phyloP scores from a whole-genome alignment of 2,329 filamentous ascomycete genomes.

The Malbranchea cinnamomea region DNA sequence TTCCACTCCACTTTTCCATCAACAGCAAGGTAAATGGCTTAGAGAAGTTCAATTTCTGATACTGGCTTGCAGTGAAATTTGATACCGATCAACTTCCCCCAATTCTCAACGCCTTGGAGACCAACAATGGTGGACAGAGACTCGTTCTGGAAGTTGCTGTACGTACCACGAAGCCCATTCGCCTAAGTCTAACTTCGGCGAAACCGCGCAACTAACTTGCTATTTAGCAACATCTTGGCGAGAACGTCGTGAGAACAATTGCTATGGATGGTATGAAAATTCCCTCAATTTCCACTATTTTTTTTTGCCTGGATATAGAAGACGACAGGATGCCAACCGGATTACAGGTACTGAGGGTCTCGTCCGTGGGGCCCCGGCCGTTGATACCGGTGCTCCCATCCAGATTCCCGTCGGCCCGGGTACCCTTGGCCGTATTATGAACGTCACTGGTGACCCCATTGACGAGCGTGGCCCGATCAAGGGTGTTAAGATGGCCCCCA shows the following conservation, averaged over 20 bases:
- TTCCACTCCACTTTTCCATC: no score
- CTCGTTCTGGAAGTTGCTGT: slow-evolving; percentile 93
- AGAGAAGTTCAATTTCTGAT: no score
- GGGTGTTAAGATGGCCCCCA: slow-evolving; percentile 70
- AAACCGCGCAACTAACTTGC: no score
- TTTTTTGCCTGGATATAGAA: slow-evolving; percentile 3
- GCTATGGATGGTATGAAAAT: slow-evolving; percentile 85
- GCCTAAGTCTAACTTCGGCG: not conserved
- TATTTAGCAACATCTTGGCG: slow-evolving; percentile 89
- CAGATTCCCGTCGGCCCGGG: slow-evolving; percentile 85
- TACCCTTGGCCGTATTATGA: slow-evolving; percentile 98
- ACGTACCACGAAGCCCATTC: slow-evolving; percentile 30
- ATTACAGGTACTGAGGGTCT: slow-evolving; percentile 91
- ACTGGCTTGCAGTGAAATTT: slow-evolving; percentile 68
- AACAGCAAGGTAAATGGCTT: slow-evolving; percentile 16
- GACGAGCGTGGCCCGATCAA: slow-evolving; percentile 99
- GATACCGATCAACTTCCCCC: slow-evolving; percentile 81
- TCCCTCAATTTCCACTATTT: slow-evolving; percentile 3
- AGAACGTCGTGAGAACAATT: slow-evolving; percentile 99
- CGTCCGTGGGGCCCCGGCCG: slow-evolving; percentile 71
- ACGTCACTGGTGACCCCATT: slow-evolving; percentile 99
- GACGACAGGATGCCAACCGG: slow-evolving; percentile 10
- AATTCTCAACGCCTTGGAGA: slow-evolving; percentile 94
- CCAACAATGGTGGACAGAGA: slow-evolving; percentile 82
- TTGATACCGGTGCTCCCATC: slow-evolving; percentile 89